phyloP scores from a whole-genome alignment of 2,329 filamentous ascomycete species.

The Penicillium thymicola region DNA sequence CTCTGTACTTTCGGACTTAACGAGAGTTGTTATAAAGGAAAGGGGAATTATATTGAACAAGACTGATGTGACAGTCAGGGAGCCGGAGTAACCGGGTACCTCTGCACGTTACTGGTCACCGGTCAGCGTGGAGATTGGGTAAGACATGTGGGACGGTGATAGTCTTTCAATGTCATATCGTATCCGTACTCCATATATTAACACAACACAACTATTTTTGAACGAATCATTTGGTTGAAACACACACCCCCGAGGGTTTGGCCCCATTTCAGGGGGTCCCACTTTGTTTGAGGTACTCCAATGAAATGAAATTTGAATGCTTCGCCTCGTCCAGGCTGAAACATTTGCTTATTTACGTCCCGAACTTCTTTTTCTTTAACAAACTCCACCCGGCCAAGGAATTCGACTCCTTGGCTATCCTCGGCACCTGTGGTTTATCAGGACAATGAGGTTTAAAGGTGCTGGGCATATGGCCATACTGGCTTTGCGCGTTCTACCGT shows the following conservation, averaged over 20 bases:
- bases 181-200: background rate
- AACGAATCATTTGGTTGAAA: background rate
- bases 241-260: background rate
- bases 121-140: background rate
- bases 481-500: conserved; percentile 1
- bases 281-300: background rate
- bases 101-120: background rate
- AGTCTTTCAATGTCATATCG: background rate
- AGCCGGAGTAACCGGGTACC: background rate
- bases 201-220: background rate
- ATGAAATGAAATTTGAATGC: background rate
- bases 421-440: background rate
- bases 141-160: background rate
- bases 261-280: background rate
- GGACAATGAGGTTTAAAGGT: background rate
- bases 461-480: conserved; percentile 1
- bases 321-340: background rate
- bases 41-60: too few species aligned
- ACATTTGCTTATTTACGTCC: background rate
- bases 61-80: too few species aligned
- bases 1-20: background rate
- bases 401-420: background rate
- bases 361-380: background rate
- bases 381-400: background rate
- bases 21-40: background rate